Evolutionary conservation across 305 asterid genomes (phyloP).

Genomic region (Fraxinus albicans): DNA sequence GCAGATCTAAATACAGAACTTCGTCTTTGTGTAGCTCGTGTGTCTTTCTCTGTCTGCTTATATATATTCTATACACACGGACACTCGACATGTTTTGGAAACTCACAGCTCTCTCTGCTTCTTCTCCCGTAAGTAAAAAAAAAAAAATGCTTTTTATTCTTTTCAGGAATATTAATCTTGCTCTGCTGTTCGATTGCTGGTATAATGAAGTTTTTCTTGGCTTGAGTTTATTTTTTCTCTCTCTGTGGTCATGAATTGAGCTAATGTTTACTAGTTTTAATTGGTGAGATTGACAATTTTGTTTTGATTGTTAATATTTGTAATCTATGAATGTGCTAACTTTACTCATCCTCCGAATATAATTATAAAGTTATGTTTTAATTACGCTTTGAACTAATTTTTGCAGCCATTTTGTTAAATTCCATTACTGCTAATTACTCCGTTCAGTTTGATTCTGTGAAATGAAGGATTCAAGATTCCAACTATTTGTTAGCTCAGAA

Average conservation of each 20-base stretch:
- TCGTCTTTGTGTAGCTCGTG: slow-evolving; percentile 23
- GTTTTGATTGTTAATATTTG: neutral
- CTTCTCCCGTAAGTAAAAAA: slow-evolving; percentile 77
- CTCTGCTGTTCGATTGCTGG: slow-evolving; percentile 13
- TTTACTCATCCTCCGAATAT: neutral
- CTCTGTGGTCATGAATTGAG: slow-evolving; percentile 1
- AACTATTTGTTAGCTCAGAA: neutral
- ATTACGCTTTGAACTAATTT: neutral
- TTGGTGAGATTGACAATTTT: neutral
- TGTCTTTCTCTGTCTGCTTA: slow-evolving; percentile 24
- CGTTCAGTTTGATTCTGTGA: neutral
- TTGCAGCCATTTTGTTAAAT: neutral
- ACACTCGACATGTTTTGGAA: slow-evolving; percentile 81
- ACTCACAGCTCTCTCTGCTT: slow-evolving; percentile 72
- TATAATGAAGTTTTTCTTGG: slow-evolving; percentile 16
- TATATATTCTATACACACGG: slow-evolving; percentile 8
- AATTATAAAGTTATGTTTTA: neutral
- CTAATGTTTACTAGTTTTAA: slow-evolving; percentile 13
- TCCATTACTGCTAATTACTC: neutral
- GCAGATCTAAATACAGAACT: slow-evolving; percentile 49
- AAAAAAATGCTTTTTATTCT: neutral
- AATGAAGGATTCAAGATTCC: neutral
- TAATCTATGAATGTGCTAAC: slow-evolving; percentile 4
- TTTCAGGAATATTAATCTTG: neutral
- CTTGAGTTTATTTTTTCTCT: neutral